Conservation (phyloP, 805 yeast species). For the Starmerella sp. region DNA sequence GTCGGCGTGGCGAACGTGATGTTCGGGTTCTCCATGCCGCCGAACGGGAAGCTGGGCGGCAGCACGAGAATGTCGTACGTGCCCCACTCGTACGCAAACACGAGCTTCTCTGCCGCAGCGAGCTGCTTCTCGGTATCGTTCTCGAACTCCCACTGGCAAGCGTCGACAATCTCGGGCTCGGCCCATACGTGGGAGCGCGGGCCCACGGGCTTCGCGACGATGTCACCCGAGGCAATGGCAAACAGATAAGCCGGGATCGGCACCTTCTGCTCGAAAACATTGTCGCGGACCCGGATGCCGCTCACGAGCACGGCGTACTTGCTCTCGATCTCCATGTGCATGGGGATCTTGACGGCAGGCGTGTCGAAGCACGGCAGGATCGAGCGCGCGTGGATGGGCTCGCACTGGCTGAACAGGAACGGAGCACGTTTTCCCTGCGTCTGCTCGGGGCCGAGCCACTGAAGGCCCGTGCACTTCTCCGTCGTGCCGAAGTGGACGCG, state of each 20-base stretch:
- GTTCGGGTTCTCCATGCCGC: conserved; percentile 93
- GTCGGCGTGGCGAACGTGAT: conserved; percentile 88
- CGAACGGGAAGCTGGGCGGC: conserved; percentile 72
- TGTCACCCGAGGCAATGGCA: conserved; percentile 77
- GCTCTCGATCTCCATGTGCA: conserved; percentile 47
- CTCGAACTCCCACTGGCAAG: conserved; percentile 69
- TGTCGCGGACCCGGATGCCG: conserved; percentile 39
- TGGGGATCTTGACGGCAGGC: conserved; percentile 67
- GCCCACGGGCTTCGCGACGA: conserved; percentile 56
- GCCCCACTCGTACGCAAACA: conserved; percentile 75
- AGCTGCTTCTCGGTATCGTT: conserved; percentile 68
- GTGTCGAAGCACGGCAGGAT: conserved; percentile 87
- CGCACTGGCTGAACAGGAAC: conserved; percentile 77
- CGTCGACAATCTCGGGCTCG: conserved; percentile 57
- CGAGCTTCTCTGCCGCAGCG: conserved; percentile 60
- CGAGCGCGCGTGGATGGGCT: conserved; percentile 82
- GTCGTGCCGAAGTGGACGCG: conserved; percentile 57
- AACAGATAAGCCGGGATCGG: conserved; percentile 80
- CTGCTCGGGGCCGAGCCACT: conserved; percentile 65
- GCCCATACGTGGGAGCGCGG: conserved; percentile 77
- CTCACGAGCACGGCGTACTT: conserved; percentile 62
- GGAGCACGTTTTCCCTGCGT: conserved; percentile 63
- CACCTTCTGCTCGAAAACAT: conserved; percentile 51
- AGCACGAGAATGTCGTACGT: conserved; percentile 70
- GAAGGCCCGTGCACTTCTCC: conserved; percentile 66